Base-by-base conservation (phyloP, 257 asterid genomes). In the Solanum pennellii region DNA sequence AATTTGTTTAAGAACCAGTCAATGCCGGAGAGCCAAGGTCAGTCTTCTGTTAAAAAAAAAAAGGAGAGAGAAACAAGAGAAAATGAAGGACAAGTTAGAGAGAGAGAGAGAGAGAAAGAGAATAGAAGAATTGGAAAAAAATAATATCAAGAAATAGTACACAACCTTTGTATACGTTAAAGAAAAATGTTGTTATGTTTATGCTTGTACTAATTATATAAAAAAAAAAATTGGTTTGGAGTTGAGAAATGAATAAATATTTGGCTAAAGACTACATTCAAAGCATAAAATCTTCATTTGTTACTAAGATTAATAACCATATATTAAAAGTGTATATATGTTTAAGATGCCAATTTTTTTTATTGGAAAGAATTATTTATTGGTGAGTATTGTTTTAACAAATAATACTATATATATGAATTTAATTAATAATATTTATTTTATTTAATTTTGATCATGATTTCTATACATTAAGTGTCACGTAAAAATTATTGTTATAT, bases 11-110 rank as follows among this genome's bases (percentile, higher is more conserved):
- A 82, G 90, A 86, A 75, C 65, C 87, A 87, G 94, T 93, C 95
- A 94, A 93, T 93, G 96, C 95, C 94, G 91, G 95, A 93, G 90
- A 90, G 90, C 89, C 88, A 85, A 75, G 89, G 93, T 89, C 94
- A 89, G 88, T 89, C 93, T 83, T 86, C 72, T 90, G 91, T 91
- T 83, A 82, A 88, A 85, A 60, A 84, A 88, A 88, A 86, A 66
- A 89, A 89, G 87, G 68, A 69, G 86, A 83, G 69, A 85, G 69
- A 82, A 75, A 83, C 88, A 88, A 87, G 84, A 31, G 88, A 84
- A 31, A 80, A 80, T 68, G 62, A 87, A 41, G 66, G 87, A 87
- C 45, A 41, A 41, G 85, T 74, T 37, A 33, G 84, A 62, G 89
- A 91, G 89, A 91, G 87, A 88, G 37, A 33, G 39, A 8, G 84